Evolutionary conservation across 2,329 filamentous ascomycete genomes (phyloP), one percentile per base, ranked within the genome.

Genomic region (Fusarium gaditjirri): DNA sequence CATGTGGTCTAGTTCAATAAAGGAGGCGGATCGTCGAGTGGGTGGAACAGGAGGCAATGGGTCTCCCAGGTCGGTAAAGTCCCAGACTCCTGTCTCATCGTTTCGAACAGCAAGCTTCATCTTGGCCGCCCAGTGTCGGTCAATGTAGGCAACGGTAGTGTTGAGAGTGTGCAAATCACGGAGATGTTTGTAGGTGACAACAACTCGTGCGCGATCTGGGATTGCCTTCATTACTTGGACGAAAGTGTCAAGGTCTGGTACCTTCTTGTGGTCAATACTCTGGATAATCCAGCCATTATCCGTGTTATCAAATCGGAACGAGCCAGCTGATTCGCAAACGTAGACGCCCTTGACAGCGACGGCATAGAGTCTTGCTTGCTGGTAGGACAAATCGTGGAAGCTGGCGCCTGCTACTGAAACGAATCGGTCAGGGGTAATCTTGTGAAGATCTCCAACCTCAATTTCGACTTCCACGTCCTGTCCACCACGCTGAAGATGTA

Each of bases 341-440:
- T 94, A 99, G 23, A 99, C 94, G 38, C 96, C 96, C 80, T 94
- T 92, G 76, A 94, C 93, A 14, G 95, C 91, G 64, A 99, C 95
- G 38, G 95, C 95, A 80, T 98, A 98, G 8, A 98, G 88, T 14
- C 96, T 91, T n/a, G 96, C 94, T 82, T 98, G 95, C 80, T 99
- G 96, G 81, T 99, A 99, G 2, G 97, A 99, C 23, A 99, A 86
- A 79, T 97, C 90, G 83, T 99, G 97, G 85, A 99, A 98, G 65
- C 94, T 95, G 29, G 92, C 96, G 25, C 96, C 97, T 44, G 95
- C 94, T 46, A 98, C 95, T 8, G 94, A 94, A 59, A 98, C 93
- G 79, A 98, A 99, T 68, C 95, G 92, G 82, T 98, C 95, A 19
- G 97, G 96, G 6, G 96, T 98, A 80, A 99, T 99, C 63, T 89